These are phyloP conservation scores for Penicillium sp. DNA, from an alignment of 2,329 filamentous ascomycete genomes.

Conservation along the genomic window DNA sequence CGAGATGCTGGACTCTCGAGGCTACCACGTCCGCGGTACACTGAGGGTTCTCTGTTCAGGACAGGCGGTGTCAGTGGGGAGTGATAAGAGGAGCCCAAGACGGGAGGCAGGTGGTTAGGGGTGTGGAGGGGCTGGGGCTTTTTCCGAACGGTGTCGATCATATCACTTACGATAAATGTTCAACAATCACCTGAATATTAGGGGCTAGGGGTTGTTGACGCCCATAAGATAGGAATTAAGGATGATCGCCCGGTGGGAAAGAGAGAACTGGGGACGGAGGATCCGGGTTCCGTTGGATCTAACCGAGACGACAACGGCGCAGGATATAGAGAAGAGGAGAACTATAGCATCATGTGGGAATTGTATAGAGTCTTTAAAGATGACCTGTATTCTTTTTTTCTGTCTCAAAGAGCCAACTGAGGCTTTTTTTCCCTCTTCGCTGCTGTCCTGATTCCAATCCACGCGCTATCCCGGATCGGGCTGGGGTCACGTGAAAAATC, in stretches of 20 bases:
- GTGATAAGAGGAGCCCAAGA: constrained; percentile 14
- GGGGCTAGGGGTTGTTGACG: constrained; percentile 14
- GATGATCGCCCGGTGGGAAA: constrained; percentile 26
- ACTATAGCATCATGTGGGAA: not conserved
- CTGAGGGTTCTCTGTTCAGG: constrained; percentile 21
- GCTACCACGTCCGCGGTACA: constrained; percentile 22
- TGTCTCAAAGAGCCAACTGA: not conserved
- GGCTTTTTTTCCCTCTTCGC: not conserved
- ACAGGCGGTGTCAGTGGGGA: constrained; percentile 13
- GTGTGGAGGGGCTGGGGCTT: constrained; percentile 35
- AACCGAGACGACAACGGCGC: constrained; percentile 21
- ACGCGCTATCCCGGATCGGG: constrained; percentile 19
- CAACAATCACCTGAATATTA: not conserved
- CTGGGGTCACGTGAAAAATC: constrained; percentile 20
- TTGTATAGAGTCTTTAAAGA: constrained; percentile 5
- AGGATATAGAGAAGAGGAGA: not conserved
- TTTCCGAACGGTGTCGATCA: constrained; percentile 6
- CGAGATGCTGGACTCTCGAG: constrained; percentile 31
- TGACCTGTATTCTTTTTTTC: constrained; percentile 4
- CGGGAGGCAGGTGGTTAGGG: constrained; percentile 27
- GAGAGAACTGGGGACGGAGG: constrained; percentile 28
- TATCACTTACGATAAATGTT: not conserved
- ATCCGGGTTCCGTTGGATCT: constrained; percentile 28
- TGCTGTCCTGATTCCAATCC: constrained; percentile 9
- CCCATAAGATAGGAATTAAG: constrained; percentile 24